Conservation (phyloP, 169 alveolate genomes). For the Cystoisospora suis region DNA sequence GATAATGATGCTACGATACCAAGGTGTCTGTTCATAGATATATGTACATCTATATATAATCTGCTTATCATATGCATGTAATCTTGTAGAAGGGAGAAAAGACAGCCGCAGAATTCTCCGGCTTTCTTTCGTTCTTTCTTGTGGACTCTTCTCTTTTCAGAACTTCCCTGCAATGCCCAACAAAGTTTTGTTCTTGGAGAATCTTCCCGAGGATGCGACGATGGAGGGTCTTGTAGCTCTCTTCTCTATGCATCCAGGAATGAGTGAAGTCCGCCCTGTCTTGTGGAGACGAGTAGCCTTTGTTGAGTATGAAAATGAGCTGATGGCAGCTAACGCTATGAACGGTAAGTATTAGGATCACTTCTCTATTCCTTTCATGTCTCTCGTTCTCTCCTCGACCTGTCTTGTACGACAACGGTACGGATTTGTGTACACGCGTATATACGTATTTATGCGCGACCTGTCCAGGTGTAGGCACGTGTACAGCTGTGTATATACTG, state of each 20-base stretch:
- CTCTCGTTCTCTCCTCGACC: too few species aligned
- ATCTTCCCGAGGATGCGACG: constrained; percentile 78
- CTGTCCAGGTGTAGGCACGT: neutral
- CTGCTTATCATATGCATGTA: neutral
- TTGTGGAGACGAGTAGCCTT: constrained; percentile 81
- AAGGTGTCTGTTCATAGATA: neutral
- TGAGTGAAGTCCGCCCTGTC: constrained; percentile 80
- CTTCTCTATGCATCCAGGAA: constrained; percentile 76
- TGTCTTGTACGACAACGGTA: too few species aligned
- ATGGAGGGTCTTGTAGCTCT: constrained; percentile 70
- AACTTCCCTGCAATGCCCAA: constrained; percentile 58
- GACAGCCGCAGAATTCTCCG: neutral
- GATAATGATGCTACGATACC: too few species aligned
- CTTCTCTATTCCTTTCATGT: too few species aligned
- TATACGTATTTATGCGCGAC: neutral
- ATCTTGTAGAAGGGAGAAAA: constrained; percentile 33
- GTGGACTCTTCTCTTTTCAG: neutral
- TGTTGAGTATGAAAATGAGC: constrained; percentile 79
- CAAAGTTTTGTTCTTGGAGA: constrained; percentile 80
- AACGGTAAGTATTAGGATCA: constrained; percentile 66
- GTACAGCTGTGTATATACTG: neutral
- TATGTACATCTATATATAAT: neutral
- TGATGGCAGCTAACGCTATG: constrained; percentile 79
- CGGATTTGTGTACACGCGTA: neutral
- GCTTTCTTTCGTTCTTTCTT: neutral